Base-by-base conservation (phyloP, 2,329 filamentous ascomycete genomes). In the Penicillium sp. region DNA sequence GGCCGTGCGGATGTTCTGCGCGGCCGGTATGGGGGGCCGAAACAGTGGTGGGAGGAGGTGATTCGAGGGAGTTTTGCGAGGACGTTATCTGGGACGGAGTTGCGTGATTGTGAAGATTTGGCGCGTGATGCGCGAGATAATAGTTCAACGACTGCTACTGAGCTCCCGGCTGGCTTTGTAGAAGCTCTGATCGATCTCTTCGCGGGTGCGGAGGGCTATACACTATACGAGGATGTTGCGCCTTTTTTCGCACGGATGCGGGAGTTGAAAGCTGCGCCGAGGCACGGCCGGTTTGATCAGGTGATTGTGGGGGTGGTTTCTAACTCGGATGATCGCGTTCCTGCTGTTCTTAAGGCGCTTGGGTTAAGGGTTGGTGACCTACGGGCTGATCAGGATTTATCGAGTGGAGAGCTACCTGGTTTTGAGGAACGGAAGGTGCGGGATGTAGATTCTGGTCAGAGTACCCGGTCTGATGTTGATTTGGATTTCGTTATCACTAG, bases 301-400 rank as follows among this genome's bases (percentile, higher is more conserved):
- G 57, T 79, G 2, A 31, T 77, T 22, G 61, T 78, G 1, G 77
- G 77, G 0, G 69, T 79, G 6, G 56, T 79, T 41, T 78, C 77
- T 4, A 79, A 79, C 55, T 78, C 77, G 11, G 77, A 79, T 61
- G 76, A 78, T 53, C 69, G 77, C 2, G 69, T 78, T 20, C 67
- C 71, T 3, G 64, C 58, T 11, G 72, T 79, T 7, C 56, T 79
- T 31, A 69, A 68, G 50, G 71, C 72, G 2, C 53, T 79, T 49
- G 75, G 74, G 0, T 42, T 79, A 9, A 57, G 55, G 2, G 70
- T 78, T 33, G 75, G 75, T 4, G 61, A 64, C 53, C 59, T 65
- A 11, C 66, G 71, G 45, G 71, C 67, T 15, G 68, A 72, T 49
- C 65, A 67, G 51, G 72, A 67, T 27, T 37, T 60, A 7, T 63